Conservation (phyloP, 768 basidiomycete genomes). For the Asterophora lycoperdoides region DNA sequence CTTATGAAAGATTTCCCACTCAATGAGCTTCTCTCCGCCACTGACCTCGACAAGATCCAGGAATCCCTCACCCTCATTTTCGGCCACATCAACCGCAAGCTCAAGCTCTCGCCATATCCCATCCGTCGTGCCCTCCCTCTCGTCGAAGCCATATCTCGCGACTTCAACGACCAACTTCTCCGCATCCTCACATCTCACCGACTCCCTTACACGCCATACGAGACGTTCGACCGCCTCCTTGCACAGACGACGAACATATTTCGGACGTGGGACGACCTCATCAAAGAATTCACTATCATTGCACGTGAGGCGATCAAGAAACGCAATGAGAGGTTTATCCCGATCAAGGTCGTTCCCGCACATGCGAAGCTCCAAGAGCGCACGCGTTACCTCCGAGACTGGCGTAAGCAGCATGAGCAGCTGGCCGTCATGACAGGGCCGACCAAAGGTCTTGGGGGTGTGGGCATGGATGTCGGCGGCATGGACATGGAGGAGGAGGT, state of each 20-base stretch:
- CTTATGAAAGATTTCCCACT: constrained; percentile 99
- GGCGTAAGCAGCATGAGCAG: constrained; percentile 97
- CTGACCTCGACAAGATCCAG: constrained; percentile 93
- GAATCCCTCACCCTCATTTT: constrained; percentile 87
- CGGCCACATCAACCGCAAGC: constrained; percentile 90
- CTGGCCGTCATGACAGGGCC: constrained; percentile 96
- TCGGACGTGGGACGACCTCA: constrained; percentile 82
- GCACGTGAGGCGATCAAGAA: constrained; percentile 91
- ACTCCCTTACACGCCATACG: constrained; percentile 90
- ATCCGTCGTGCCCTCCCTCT: constrained; percentile 94
- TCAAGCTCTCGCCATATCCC: constrained; percentile 94
- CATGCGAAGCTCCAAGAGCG: constrained; percentile 91
- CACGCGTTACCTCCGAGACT: constrained; percentile 79
- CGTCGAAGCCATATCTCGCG: constrained; percentile 95
- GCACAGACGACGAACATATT: constrained; percentile 73
- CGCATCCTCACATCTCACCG: constrained; percentile 89
- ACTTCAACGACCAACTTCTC: constrained; percentile 93
- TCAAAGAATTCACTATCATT: constrained; percentile 91
- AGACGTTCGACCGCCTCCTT: constrained; percentile 87
- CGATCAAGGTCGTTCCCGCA: constrained; percentile 89
- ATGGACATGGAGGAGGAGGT: constrained; percentile 99
- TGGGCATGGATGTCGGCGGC: constrained; percentile 75
- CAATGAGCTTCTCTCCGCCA: constrained; percentile 93
- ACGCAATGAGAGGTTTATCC: constrained; percentile 89
- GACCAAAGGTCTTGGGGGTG: constrained; percentile 74